Conservation (phyloP, 2,329 filamentous ascomycete genomes). For the Phoma herbarum region DNA sequence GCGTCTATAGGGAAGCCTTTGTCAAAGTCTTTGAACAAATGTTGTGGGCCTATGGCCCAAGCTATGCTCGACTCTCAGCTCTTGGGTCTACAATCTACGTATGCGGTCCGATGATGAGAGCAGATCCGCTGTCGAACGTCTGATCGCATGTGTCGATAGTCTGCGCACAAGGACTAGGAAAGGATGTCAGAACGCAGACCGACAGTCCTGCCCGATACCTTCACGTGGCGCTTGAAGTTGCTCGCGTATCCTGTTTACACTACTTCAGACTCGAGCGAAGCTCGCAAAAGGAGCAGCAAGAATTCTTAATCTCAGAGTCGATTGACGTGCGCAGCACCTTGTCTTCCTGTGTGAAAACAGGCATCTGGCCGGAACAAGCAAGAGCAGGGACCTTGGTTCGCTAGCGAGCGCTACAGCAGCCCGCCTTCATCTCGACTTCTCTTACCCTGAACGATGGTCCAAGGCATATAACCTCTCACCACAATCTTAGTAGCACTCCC, state of each 20-base stretch:
- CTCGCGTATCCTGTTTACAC: conserved; percentile 32
- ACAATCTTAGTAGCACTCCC: too few relatives aligned
- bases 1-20: conserved; percentile 25
- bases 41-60: conserved; percentile 7
- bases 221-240: conserved; percentile 37
- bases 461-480: too few relatives aligned
- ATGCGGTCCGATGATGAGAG: conserved; percentile 3
- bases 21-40: conserved; percentile 29
- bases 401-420: too few relatives aligned
- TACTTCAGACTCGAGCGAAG: background rate
- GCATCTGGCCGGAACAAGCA: too few relatives aligned
- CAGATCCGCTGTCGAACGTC: conserved; percentile 28
- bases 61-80: conserved; percentile 17
- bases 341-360: too few relatives aligned
- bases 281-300: conserved; percentile 26
- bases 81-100: background rate
- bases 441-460: too few relatives aligned
- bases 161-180: conserved; percentile 38
- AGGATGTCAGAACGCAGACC: conserved; percentile 28
- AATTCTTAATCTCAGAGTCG: conserved; percentile 6
- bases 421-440: too few relatives aligned
- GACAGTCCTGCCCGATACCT: conserved; percentile 36
- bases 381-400: too few relatives aligned
- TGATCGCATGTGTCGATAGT: conserved; percentile 29
- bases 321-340: too few relatives aligned